Conservation (phyloP, 768 basidiomycete genomes). For the Hypsizygus marmoreus region DNA sequence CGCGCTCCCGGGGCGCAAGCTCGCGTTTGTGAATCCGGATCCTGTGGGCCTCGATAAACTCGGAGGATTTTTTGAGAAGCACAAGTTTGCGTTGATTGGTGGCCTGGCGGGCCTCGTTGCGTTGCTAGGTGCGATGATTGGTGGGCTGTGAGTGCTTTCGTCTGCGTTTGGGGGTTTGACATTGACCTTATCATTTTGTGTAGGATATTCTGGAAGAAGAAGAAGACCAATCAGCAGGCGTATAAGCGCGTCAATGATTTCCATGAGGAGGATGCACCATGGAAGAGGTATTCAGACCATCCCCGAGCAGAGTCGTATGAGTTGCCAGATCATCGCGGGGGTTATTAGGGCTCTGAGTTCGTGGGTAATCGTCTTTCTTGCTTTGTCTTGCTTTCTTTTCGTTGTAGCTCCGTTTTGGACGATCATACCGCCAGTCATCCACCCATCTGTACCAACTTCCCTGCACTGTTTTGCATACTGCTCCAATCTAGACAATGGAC, state of each 20-base stretch:
- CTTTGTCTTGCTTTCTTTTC: no score
- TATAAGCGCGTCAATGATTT: constrained; percentile 19
- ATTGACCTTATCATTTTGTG: neutral
- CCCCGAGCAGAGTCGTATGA: constrained; percentile 11
- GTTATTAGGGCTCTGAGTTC: no score
- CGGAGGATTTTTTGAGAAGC: constrained; percentile 39
- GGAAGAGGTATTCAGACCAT: constrained; percentile 15
- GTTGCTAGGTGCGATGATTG: constrained; percentile 38
- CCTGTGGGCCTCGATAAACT: constrained; percentile 48
- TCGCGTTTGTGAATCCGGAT: constrained; percentile 56
- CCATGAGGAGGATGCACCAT: constrained; percentile 16
- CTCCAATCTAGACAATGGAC: no score
- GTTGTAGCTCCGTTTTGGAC: no score
- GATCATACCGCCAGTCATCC: no score
- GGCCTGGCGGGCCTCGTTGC: constrained; percentile 43
- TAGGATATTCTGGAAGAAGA: constrained; percentile 32
- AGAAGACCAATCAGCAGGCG: constrained; percentile 11
- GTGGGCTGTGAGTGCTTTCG: constrained; percentile 38
- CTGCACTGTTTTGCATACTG: no score
- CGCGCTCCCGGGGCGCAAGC: constrained; percentile 46
- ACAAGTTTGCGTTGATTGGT: constrained; percentile 52
- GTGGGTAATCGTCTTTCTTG: no score
- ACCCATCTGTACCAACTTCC: no score
- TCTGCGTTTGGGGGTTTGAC: neutral
- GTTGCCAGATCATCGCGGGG: constrained; percentile 14